Conservation (phyloP, 768 basidiomycete genomes). For the Boletus pseudo-olivaceus region DNA sequence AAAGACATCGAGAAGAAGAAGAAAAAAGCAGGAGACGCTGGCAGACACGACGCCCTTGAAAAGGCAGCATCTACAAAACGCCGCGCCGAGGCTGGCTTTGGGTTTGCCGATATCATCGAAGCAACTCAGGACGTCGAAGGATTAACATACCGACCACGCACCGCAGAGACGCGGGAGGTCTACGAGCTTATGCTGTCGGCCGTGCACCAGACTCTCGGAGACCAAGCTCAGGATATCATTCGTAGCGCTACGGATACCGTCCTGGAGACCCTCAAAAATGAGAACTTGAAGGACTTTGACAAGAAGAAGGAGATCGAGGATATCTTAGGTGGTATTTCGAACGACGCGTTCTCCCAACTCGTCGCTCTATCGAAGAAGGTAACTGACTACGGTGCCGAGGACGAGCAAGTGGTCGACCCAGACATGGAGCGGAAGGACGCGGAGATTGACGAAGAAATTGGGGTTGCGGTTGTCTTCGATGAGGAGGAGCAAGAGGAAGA, state of each 20-base stretch:
- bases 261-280: conserved; percentile 84
- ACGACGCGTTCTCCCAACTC: conserved; percentile 79
- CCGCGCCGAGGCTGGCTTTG: conserved; percentile 62
- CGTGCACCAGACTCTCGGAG: conserved; percentile 82
- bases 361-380: conserved; percentile 89
- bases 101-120: conserved; percentile 89
- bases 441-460: conserved; percentile 92
- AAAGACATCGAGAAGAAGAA: conserved; percentile 93
- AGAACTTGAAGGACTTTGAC: conserved; percentile 91
- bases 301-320: conserved; percentile 93
- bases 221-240: conserved; percentile 94
- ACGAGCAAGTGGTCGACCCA: conserved; percentile 73
- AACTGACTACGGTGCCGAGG: conserved; percentile 91
- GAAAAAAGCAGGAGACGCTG: conserved; percentile 65
- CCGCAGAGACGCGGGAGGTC: conserved; percentile 90
- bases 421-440: conserved; percentile 79
- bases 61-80: conserved; percentile 53
- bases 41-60: conserved; percentile 53
- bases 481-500: conserved; percentile 96
- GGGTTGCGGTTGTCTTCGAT: conserved; percentile 97
- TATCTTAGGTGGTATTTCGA: conserved; percentile 57
- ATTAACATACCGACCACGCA: conserved; percentile 86
- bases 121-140: conserved; percentile 93
- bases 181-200: conserved; percentile 87
- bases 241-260: conserved; percentile 93